A percentile compares a stretch with the other conserved stretches of the same genome.
Evolutionary conservation across 2,329 filamentous ascomycete species (phyloP).

Genomic region (Cladophialophora yegresii): DNA sequence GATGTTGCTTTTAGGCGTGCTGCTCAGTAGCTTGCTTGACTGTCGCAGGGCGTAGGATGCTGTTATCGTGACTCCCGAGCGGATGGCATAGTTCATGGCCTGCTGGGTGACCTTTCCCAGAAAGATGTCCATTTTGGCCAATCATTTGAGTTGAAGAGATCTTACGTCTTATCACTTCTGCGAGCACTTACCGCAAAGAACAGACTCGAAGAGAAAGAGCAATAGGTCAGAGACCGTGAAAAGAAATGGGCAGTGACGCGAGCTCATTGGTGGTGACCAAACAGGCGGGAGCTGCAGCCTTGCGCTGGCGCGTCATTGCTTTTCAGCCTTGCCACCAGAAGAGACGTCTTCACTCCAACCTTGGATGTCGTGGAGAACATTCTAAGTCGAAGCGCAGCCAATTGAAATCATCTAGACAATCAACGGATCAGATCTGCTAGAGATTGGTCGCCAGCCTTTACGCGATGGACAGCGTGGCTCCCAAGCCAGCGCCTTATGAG

Average conservation of each 20-base stretch:
- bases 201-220: background rate
- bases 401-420: background rate
- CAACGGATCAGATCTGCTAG: background rate
- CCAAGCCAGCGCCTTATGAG: too few species aligned
- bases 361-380: background rate
- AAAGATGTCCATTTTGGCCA: conserved; percentile 67
- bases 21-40: conserved; percentile 74
- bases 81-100: conserved; percentile 89
- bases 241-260: background rate
- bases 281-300: conserved; percentile 16
- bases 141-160: background rate
- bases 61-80: conserved; percentile 82
- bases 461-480: background rate
- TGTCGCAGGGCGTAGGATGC: conserved; percentile 83
- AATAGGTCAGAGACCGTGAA: background rate
- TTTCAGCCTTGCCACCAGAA: background rate
- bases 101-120: conserved; percentile 70
- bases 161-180: background rate
- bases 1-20: conserved; percentile 66
- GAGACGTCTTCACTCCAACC: background rate
- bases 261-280: background rate
- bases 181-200: background rate
- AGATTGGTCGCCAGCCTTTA: background rate
- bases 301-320: conserved; percentile 6
- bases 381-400: background rate